Evolutionary conservation across 306 rosid genomes (phyloP), one percentile per base, ranked within the genome.

Genomic region (Dicorynia guianensis): DNA sequence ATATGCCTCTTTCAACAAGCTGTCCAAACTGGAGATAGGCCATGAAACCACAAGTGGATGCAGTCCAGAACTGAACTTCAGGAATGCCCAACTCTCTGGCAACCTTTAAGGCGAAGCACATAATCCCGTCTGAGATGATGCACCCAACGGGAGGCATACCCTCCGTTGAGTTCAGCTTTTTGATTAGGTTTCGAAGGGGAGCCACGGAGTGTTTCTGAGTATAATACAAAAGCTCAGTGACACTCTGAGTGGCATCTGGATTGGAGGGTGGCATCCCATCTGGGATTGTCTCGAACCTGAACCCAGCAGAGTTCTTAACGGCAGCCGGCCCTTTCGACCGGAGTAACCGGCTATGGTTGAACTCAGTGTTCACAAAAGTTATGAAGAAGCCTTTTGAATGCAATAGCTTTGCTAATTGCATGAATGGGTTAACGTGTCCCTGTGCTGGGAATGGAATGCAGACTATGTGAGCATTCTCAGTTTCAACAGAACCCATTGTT

Each of bases 41-140:
- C 79, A 65, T 20, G 64, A 73, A 79, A 18, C 83, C 49, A 79
- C 83, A 79, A 58, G 76, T 73, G 38, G 83, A 79, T 7, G 83
- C 79, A 7, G 83, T 79, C 79, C 79, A 79, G 54, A 79, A 74
- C 53, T 65, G 79, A 58, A 60, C 75, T 14, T 66, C 79, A 0
- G 69, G 79, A 35, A 79, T 79, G 49, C 83, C 79, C 36, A 79
- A 43, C 7, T 79, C 76, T 34, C 49, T 20, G 1, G 58, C 83
- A 15, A 50, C 83, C 14, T 72, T 48, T 4, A 67, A 11, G 1
- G 49, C 79, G 59, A 79, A 79, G 43, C 79, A 20, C 65, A 18
- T 49, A 53, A 74, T 46, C 18, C 76, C 84, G 67, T 74, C 84
- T 0, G 71, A 58, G 7, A 80, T 44, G 30, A 80, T 68, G 56